Evolutionary conservation across 345 rosid genomes (phyloP), one percentile per base, ranked within the genome.

Genomic region (Hibiscus mutabilis): DNA sequence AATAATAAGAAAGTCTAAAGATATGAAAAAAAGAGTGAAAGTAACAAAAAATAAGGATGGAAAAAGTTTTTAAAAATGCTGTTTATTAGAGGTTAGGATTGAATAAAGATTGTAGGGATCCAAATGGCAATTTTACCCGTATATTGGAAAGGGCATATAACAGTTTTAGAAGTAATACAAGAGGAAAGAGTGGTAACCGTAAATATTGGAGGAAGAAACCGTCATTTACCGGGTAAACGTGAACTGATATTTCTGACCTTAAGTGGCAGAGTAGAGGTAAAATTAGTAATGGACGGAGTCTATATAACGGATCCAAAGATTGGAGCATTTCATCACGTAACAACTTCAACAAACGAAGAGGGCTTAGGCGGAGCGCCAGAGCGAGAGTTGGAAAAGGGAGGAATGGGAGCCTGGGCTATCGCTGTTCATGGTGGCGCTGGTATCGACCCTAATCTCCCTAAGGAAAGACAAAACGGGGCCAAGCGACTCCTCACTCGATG

Each of bases 351-450:
- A 16, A n/a, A 51, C 33, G 42, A 57, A 46, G 37, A 27, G 33
- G 8, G 33, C 52, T 25, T 25, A 58, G 5, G 18, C 61, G 6
- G 2, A 31, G 71, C 2, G 73, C 12, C 2, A 56, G 11, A 58
- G 14, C 10, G n/a, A 58, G 61, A 57, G 62, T 56, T 5, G 19
- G 12, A 19, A 18, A 10, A 62, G 31, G 66, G 6, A 61, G 60
- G 15, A n/a, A 90, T 92, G 93, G 96, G 88, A 31, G 85, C 83
- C 10, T 91, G 99, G 97, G 97, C 99, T 44, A 94, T 94, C 18
- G 99, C 97, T 12, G 91, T 94, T 80, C 99, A 94, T 66, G 99
- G 99, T 22, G 97, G 99, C 83, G 97, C 99, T 35, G 99, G 97
- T 19, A 84, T 94, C 12, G 99, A 94, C 82, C 97, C 99, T 0